Evolutionary conservation across 805 yeast species (phyloP).

Genomic region (Teunomyces atbi): DNA sequence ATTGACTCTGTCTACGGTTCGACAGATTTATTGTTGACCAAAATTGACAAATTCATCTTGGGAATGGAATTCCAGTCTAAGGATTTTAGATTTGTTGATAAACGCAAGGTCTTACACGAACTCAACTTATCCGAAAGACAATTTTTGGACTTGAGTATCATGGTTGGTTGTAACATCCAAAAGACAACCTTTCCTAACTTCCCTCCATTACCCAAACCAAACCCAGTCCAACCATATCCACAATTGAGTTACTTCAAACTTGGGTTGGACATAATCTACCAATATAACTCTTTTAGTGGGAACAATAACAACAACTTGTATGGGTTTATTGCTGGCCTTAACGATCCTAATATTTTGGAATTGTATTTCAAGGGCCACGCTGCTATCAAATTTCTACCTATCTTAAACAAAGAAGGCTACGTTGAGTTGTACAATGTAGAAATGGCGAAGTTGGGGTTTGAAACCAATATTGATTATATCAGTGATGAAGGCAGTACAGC

Average conservation of each 20-base stretch:
- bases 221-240: constrained; percentile 38
- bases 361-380: constrained; percentile 67
- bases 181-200: constrained; percentile 57
- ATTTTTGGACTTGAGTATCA: constrained; percentile 70
- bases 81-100: constrained; percentile 68
- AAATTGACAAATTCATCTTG: constrained; percentile 67
- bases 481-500: constrained; percentile 14
- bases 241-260: constrained; percentile 41
- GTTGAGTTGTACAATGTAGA: constrained; percentile 57
- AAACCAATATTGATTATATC: constrained; percentile 16
- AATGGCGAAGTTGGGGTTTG: constrained; percentile 34
- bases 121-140: constrained; percentile 61
- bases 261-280: constrained; percentile 39
- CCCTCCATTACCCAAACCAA: constrained; percentile 45
- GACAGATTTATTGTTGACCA: constrained; percentile 68
- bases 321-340: constrained; percentile 46
- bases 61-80: constrained; percentile 65
- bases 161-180: constrained; percentile 77
- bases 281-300: constrained; percentile 29
- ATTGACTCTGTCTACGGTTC: constrained; percentile 84
- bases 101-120: constrained; percentile 55
- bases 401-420: constrained; percentile 64
- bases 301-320: constrained; percentile 30
- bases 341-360: constrained; percentile 45
- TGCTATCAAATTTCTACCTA: constrained; percentile 69